Percentiles rank a stretch among this genome's conserved stretches.
These are phyloP conservation scores for Cyclanthera cordifolia DNA, from an alignment of 306 rosid species.

Conservation along the genomic window DNA sequence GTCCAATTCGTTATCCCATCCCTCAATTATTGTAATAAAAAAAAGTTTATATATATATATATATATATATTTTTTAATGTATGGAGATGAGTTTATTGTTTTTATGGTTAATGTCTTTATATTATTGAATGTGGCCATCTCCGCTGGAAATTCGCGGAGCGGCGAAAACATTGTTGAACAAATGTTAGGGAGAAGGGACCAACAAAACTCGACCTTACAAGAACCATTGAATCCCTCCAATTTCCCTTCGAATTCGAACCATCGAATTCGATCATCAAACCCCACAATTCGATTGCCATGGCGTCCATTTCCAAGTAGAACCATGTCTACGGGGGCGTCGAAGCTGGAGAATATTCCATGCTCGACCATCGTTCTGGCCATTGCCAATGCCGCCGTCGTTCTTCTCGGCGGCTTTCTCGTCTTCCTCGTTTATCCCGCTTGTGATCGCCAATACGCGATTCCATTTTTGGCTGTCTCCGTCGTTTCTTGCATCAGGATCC, in stretches of 20 bases:
- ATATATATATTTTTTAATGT: no score
- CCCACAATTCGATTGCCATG: neutral
- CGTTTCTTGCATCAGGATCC: slow-evolving; percentile 29
- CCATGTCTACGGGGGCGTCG: slow-evolving; percentile 22
- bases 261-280: neutral
- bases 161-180: neutral
- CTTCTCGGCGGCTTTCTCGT: slow-evolving; percentile 27
- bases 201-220: neutral
- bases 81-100: no score
- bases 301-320: neutral
- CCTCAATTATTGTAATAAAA: no score
- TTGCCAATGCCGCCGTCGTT: slow-evolving; percentile 24
- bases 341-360: slow-evolving; percentile 25
- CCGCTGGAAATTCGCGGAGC: neutral
- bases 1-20: no score
- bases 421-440: slow-evolving; percentile 14
- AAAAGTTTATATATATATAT: no score
- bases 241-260: neutral
- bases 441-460: slow-evolving; percentile 19
- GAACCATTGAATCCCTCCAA: neutral
- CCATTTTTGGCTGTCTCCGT: slow-evolving; percentile 29
- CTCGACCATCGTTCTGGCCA: slow-evolving; percentile 20
- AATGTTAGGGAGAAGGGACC: neutral
- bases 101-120: no score
- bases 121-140: neutral